Base-by-base conservation (phyloP, 2,329 filamentous ascomycete genomes). In the Diplodia scrobiculata region DNA sequence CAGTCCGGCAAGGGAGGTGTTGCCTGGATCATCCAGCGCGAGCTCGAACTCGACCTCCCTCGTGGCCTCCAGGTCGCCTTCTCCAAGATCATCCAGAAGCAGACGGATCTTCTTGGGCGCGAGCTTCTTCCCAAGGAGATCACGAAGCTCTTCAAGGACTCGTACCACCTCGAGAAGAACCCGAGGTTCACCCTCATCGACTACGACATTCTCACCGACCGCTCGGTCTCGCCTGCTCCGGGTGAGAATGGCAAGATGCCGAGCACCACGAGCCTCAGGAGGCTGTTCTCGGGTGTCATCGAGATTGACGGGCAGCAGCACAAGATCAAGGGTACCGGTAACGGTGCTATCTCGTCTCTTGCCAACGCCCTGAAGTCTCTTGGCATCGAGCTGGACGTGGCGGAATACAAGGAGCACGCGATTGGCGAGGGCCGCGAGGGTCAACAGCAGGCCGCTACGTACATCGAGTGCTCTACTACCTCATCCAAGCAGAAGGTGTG, bases 341-440 rank as follows among this genome's bases (percentile, higher is more conserved):
- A 93, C 74, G 94, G 94, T 73, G 92, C 94, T 38, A 91, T 98
- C 72, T 97, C 92, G 3, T 91, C 90, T 69, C 81, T 98, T 74
- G 91, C 91, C 1, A 89, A 92, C 72, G 94, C 93, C 17, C 84
- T 99, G 51, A 86, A 87, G 71, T 83, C 84, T 17, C 80, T 98
- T 38, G 91, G 91, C 67, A 89, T 98, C 69, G 89, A 96, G 73
- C 83, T 98, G 27, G 94, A 98, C 74, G 92, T 98, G 62, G 86
- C 89, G 53, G 92, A 97, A 77, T 98, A 98, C 83, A 97, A 96
- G 82, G 95, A 98, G 79, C 94, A 98, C 79, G 90, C 93, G 32
- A 92, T 98, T 71, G 92, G 92, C 70, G 83, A 84, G 62, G 91
- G 91, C 68, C 91, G 94, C 70, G 96, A 96, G 82, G 94, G 87